phyloP scores from a whole-genome alignment of 139 green algal genomes.

The Gonium pectorale region DNA sequence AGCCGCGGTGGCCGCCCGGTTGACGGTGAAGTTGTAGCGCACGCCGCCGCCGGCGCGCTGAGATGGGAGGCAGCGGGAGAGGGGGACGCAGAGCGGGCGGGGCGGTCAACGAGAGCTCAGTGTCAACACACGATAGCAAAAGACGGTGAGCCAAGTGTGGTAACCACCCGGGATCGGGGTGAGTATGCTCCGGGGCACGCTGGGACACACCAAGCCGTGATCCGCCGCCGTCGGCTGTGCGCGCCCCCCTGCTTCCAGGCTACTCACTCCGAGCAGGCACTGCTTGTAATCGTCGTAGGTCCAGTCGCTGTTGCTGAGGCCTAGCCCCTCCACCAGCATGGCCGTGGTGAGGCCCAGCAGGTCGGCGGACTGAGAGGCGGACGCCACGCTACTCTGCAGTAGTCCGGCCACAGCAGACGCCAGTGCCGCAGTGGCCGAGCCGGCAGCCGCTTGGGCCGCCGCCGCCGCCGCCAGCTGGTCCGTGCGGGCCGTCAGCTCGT shows the following conservation, averaged over 20 bases:
- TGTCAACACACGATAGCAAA: too few species aligned
- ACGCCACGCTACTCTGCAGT: neutral
- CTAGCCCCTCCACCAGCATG: conserved; percentile 31
- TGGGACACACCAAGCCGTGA: too few species aligned
- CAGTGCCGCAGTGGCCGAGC: neutral
- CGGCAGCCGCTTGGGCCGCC: neutral
- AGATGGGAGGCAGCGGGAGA: neutral
- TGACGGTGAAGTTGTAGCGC: neutral
- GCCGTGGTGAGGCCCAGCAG: conserved; percentile 23
- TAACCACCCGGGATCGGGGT: too few species aligned
- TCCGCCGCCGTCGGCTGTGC: too few species aligned
- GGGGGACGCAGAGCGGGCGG: too few species aligned
- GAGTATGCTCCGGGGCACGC: too few species aligned
- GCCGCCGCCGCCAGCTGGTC: neutral
- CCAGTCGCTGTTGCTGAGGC: neutral
- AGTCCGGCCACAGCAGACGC: neutral
- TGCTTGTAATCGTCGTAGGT: conserved; percentile 15
- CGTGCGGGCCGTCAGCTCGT: neutral
- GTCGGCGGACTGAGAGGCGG: neutral
- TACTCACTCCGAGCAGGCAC: conserved; percentile 39
- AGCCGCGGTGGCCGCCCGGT: neutral
- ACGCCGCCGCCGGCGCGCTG: conserved; percentile 6
- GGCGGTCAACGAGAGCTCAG: too few species aligned
- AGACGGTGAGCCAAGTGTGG: too few species aligned
- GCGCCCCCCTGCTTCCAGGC: too few species aligned